Evolutionary conservation across 129 eudicot species (phyloP).

Genomic region (Cynara cardunculus): DNA sequence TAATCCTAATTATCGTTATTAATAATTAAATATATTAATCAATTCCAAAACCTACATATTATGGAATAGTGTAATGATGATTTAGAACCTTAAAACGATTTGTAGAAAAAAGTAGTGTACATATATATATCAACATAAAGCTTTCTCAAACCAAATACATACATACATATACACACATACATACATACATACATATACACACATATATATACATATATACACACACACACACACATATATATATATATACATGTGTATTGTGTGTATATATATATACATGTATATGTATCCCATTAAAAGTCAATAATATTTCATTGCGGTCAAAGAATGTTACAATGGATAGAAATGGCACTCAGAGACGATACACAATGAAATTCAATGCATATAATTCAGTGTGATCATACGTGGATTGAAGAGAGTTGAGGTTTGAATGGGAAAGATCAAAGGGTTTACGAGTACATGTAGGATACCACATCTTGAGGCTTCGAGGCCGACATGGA

Average conservation of each 20-base stretch:
- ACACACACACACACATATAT: too few relatives aligned
- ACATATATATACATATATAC: too few relatives aligned
- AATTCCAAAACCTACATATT: not conserved
- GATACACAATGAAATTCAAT: not conserved
- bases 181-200: too few relatives aligned
- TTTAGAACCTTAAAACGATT: not conserved
- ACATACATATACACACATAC: too few relatives aligned
- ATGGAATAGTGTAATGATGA: not conserved
- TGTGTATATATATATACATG: too few relatives aligned
- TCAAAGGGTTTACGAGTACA: constrained; percentile 12
- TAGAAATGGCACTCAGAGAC: not conserved
- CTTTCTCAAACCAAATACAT: not conserved
- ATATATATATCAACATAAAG: not conserved
- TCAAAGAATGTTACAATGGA: not conserved
- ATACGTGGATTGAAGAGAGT: constrained; percentile 12
- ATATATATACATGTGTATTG: too few relatives aligned
- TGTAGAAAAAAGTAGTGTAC: not conserved
- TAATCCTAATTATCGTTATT: not conserved
- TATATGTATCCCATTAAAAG: too few relatives aligned
- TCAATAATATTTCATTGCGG: not conserved
- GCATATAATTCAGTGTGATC: not conserved
- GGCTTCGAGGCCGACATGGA: constrained; percentile 22
- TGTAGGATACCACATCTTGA: constrained; percentile 35
- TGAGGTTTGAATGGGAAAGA: not conserved
- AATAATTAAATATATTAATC: not conserved